These are phyloP conservation scores for Dillenia suffruticosa DNA, from an alignment of 164 flowering plant genomes.

Conservation along the genomic window DNA sequence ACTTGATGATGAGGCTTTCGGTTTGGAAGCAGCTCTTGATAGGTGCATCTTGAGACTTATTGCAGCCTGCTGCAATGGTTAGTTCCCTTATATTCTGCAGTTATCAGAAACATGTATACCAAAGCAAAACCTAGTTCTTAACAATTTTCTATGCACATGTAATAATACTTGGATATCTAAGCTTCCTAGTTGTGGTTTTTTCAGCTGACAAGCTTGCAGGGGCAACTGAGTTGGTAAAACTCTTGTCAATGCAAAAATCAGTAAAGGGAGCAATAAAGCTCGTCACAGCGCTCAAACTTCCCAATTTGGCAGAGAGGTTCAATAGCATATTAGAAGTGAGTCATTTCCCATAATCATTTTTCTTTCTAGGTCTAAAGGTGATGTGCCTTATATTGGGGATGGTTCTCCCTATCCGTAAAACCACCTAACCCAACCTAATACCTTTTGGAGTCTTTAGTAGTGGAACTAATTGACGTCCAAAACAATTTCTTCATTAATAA, in stretches of 20 bases:
- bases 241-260: conserved; percentile 77
- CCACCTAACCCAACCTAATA: no score
- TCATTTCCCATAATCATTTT: not conserved
- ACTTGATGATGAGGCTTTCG: conserved; percentile 81
- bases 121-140: not conserved
- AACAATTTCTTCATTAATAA: no score
- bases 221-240: conserved; percentile 87
- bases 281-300: conserved; percentile 82
- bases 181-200: conserved; percentile 10
- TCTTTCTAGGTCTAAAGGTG: not conserved
- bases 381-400: no score
- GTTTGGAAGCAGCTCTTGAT: conserved; percentile 72
- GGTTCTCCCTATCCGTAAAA: no score
- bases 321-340: conserved; percentile 73
- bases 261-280: conserved; percentile 88
- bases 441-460: no score
- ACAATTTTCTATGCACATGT: not conserved
- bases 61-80: conserved; percentile 91
- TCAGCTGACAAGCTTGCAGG: conserved; percentile 90
- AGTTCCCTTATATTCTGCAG: conserved; percentile 12
- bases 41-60: conserved; percentile 89
- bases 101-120: not conserved
- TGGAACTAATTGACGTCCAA: not conserved
- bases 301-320: conserved; percentile 85
- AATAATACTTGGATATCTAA: not conserved